Evolutionary conservation across 768 basidiomycete species (phyloP), one percentile per base, ranked within the genome.

Genomic region (Suillus weaverae): DNA sequence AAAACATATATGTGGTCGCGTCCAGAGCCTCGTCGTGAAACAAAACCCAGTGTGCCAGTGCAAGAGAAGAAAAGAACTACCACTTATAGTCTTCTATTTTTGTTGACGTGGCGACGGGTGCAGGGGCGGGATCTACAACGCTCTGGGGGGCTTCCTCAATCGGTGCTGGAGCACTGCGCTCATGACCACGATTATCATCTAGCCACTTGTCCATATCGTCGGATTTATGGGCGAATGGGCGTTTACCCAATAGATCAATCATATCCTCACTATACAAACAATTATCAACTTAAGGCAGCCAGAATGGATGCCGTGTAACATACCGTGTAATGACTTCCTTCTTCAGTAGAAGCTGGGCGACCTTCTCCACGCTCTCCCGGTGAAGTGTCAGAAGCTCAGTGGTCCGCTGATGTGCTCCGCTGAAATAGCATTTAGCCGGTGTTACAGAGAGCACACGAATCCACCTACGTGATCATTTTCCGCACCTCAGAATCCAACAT

Each of bases 131-230:
- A 60, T 77, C 77, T 44, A 62, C 61, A 26, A 78, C 76, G 48
- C 81, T 82, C 13, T 75, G 76, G 7, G 78, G 62, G 61, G 76
- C 71, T 61, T 79, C 77, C 73, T 89, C 88, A 13, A 88, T 76
- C 4, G 89, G 88, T 44, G 89, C 86, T 26, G 87, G 86, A n/a
- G 87, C 86, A 68, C 85, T 86, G 57, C 83, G 82, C 70, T 86
- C 86, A 43, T 70, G 71, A 46, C 83, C 84, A 43, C 83, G 84
- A 73, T 94, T 86, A 73, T 90, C 86, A 71, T 97, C 94, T n/a
- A 97, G 84, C 91, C 95, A 97, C 74, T 91, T 92, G 80, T 97
- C 95, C 96, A 98, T 97, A 69, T 97, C 94, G 73, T 97, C 95
- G 32, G 86, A 81, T 64, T 86, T 84, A 67, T 86, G 86, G n/a